Base-by-base conservation (phyloP, 768 basidiomycete species). In the Cystobasidium tubakii region DNA sequence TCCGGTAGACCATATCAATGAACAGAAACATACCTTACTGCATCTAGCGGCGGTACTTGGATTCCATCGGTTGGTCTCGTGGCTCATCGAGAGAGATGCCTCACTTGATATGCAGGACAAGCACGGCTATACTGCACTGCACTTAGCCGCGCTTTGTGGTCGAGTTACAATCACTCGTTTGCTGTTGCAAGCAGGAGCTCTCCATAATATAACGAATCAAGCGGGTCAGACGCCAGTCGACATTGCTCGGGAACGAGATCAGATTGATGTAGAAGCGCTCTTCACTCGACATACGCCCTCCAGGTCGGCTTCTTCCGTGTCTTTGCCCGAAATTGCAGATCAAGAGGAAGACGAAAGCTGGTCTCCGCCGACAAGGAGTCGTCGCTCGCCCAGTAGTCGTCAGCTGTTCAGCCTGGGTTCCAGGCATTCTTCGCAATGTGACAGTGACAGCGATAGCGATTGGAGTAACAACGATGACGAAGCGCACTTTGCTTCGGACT, bases 101-200 rank as follows among this genome's bases (percentile, higher is more conserved):
- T 91, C 93, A 79, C 76, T 93, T 66, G 92, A 98, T 79, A 85
- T 85, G 17, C 87, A 91, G 62, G 96, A 99, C 81, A 84, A 86
- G 62, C 95, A 92, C 81, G 95, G 95, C 17, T 91, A 86, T 80
- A 98, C 94, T 0, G 87, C 96, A 0, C 82, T 97, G 39, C 90
- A 94, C 81, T 89, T 94, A 78, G 90, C 93, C 21, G 88, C 87
- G 0, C 81, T 94, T 39, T 84, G 83, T 7, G 85, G 85, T 27
- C 87, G 89, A 17, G 82, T 83, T 66, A 84, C 85, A 13, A 92
- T 90, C 81, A 85, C 86, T 1, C 82, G 84, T 57, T 81, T 88
- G 4, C 83, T 99, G 34, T 78, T 95, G n/a, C 83, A 85, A 13
- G 91, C 87, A 34, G 91, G 91, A 34, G 95, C 95, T 0, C 88